These are phyloP conservation scores for Mycena galericulata DNA, from an alignment of 768 basidiomycete genomes.

Conservation along the genomic window DNA sequence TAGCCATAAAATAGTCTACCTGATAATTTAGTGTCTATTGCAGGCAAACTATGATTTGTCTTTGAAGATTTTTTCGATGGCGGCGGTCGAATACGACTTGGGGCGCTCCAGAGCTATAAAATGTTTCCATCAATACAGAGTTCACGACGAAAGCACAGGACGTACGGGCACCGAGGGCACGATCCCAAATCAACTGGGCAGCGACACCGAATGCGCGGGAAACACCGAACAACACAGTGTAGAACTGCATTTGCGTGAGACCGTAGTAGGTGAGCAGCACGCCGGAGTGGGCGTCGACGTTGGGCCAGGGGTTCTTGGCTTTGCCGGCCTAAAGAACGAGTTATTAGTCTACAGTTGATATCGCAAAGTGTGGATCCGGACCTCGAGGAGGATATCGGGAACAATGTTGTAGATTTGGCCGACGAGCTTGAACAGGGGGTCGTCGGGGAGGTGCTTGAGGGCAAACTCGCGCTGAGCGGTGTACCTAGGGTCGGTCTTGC, in stretches of 20 bases:
- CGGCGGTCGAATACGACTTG: conserved; percentile 89
- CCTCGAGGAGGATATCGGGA: conserved; percentile 89
- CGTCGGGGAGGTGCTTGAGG: conserved; percentile 83
- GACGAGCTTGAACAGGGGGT: conserved; percentile 95
- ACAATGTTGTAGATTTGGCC: conserved; percentile 90
- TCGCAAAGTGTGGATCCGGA: conserved; percentile 46
- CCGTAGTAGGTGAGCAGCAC: conserved; percentile 89
- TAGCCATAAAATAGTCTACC: conserved; percentile 28
- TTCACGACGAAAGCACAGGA: conserved; percentile 32
- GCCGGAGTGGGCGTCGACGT: conserved; percentile 98
- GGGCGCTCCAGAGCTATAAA: conserved; percentile 84
- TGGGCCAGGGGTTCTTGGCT: conserved; percentile 96
- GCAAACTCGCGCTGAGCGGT: conserved; percentile 92
- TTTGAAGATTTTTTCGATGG: conserved; percentile 84
- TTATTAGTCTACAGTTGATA: background rate
- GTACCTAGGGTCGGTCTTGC: conserved; percentile 95
- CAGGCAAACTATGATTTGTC: conserved; percentile 52
- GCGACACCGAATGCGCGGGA: conserved; percentile 94
- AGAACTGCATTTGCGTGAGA: conserved; percentile 92
- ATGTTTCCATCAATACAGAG: background rate
- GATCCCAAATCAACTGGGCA: conserved; percentile 93
- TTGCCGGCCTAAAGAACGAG: conserved; percentile 74
- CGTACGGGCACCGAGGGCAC: conserved; percentile 91
- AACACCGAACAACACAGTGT: conserved; percentile 97
- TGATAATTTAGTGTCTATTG: conserved; percentile 33